phyloP scores from a whole-genome alignment of 805 yeast species.

The Candida coleopterorum region DNA sequence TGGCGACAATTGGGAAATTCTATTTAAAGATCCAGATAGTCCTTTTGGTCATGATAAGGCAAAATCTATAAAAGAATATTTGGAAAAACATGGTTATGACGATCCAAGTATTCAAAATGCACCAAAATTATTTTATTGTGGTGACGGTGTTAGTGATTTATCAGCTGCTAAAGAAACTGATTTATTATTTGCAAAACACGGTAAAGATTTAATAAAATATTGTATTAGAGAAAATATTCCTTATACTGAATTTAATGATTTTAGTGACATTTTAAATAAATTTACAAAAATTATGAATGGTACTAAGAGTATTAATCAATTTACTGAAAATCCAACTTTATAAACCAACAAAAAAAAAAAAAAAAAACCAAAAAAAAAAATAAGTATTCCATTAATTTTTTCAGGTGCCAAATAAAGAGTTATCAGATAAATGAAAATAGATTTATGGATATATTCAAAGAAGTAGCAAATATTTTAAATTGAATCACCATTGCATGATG shows the following conservation, averaged over 20 bases:
- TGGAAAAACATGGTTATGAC: constrained; percentile 25
- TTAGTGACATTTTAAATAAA: constrained; percentile 65
- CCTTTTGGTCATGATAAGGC: constrained; percentile 95
- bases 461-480: too few species aligned
- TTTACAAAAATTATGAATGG: constrained; percentile 48
- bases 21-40: constrained; percentile 74
- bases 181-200: constrained; percentile 86
- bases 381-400: too few species aligned
- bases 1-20: constrained; percentile 70
- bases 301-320: constrained; percentile 17
- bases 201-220: constrained; percentile 81
- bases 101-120: constrained; percentile 20
- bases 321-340: constrained; percentile 17
- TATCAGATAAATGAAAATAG: too few species aligned
- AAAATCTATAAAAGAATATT: constrained; percentile 58
- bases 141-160: constrained; percentile 96
- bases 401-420: too few species aligned
- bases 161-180: constrained; percentile 95
- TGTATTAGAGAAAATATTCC: constrained; percentile 80
- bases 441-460: too few species aligned
- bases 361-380: too few species aligned
- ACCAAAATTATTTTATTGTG: constrained; percentile 84
- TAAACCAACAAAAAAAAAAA: neutral
- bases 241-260: constrained; percentile 75
- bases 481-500: too few species aligned